phyloP scores from a whole-genome alignment of 192 early-diverging fungal species.

The Lobosporangium transversale region DNA sequence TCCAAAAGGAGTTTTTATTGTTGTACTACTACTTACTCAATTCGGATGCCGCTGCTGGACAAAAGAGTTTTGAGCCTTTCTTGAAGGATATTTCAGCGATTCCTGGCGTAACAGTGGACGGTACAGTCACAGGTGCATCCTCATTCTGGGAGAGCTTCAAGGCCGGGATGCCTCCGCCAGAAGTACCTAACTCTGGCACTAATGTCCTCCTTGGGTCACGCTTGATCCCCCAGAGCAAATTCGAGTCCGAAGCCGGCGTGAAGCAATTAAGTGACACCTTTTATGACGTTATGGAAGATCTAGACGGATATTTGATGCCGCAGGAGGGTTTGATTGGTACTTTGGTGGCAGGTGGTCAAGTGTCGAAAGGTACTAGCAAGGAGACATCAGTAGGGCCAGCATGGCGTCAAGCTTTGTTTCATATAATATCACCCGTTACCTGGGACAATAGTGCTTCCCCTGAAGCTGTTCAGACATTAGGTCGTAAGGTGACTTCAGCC shows the following conservation, averaged over 20 bases:
- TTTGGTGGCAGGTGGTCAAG: conserved; percentile 37
- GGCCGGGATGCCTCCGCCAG: not conserved
- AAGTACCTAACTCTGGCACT: conserved; percentile 12
- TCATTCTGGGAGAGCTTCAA: conserved; percentile 14
- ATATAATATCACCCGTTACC: not conserved
- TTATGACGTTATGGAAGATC: conserved; percentile 16
- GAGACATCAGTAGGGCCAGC: conserved; percentile 39
- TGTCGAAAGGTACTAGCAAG: conserved; percentile 12
- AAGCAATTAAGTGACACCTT: conserved; percentile 8
- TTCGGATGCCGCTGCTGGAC: not conserved
- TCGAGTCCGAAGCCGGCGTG: conserved; percentile 18
- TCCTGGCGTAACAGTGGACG: not conserved
- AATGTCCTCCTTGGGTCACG: conserved; percentile 45
- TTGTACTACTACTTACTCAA: conserved; percentile 14
- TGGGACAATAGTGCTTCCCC: conserved; percentile 15
- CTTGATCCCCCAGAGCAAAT: conserved; percentile 40
- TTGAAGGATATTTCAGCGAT: not conserved
- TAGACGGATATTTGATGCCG: not conserved
- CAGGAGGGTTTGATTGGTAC: conserved; percentile 8
- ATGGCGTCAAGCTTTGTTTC: conserved; percentile 51
- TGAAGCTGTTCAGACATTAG: not conserved
- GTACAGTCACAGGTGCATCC: not conserved
- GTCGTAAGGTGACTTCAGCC: conserved; percentile 3
- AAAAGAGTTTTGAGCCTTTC: conserved; percentile 2
- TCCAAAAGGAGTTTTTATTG: not conserved